These are phyloP conservation scores for Salix dunnii DNA, from an alignment of 345 rosid genomes.

Conservation along the genomic window DNA sequence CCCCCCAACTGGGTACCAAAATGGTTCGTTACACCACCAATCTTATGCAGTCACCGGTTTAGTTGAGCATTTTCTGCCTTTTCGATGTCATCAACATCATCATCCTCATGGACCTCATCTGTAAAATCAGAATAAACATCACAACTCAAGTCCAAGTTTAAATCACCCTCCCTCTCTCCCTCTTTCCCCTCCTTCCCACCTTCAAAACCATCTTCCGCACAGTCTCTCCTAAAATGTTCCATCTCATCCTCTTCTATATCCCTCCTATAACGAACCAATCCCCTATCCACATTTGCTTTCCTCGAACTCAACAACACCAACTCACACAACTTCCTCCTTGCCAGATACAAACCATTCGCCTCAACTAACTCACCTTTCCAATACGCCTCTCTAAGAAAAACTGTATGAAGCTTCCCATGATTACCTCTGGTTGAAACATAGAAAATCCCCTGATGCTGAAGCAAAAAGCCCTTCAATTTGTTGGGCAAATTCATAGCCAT, in stretches of 20 bases:
- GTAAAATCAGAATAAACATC: slow-evolving; percentile 22
- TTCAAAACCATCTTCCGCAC: slow-evolving; percentile 17
- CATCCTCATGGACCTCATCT: slow-evolving; percentile 20
- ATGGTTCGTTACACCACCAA: neutral
- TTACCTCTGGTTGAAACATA: slow-evolving; percentile 94
- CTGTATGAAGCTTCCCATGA: slow-evolving; percentile 85
- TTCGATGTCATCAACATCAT: slow-evolving; percentile 16
- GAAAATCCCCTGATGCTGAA: slow-evolving; percentile 90
- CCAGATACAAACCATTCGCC: slow-evolving; percentile 74
- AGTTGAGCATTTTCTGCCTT: slow-evolving; percentile 17
- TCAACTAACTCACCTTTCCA: slow-evolving; percentile 74
- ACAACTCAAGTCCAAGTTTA: slow-evolving; percentile 20
- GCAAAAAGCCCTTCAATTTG: slow-evolving; percentile 78
- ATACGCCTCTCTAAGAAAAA: slow-evolving; percentile 85
- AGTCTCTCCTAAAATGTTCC: slow-evolving; percentile 23
- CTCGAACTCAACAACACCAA: slow-evolving; percentile 74
- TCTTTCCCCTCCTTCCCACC: slow-evolving; percentile 4
- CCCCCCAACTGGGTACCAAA: neutral
- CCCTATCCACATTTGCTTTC: slow-evolving; percentile 58
- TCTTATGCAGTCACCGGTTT: slow-evolving; percentile 2
- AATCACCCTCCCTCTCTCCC: slow-evolving; percentile 6
- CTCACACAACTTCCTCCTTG: slow-evolving; percentile 76
- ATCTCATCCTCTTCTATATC: slow-evolving; percentile 41
- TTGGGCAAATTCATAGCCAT: slow-evolving; percentile 73
- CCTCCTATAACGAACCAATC: slow-evolving; percentile 55